phyloP scores from a whole-genome alignment of 1,284 basidiomycete species.

The Sparassis latifolia region DNA sequence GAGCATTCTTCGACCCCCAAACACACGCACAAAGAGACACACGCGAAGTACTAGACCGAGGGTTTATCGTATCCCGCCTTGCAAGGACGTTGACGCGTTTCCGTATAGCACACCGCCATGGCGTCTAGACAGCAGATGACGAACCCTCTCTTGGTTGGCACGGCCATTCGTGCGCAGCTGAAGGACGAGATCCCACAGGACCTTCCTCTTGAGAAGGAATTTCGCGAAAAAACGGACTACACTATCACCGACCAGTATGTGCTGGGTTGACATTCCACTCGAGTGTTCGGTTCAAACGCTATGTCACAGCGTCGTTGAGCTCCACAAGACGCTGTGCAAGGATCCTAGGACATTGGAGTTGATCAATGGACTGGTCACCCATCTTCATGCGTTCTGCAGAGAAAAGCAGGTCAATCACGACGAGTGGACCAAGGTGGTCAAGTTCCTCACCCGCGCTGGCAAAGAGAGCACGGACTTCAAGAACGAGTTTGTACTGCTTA shows the following conservation, averaged over 20 bases:
- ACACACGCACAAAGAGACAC: too few species aligned
- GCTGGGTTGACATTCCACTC: neutral
- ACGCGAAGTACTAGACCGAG: too few species aligned
- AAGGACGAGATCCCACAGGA: slow-evolving; percentile 29
- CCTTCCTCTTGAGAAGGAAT: slow-evolving; percentile 30
- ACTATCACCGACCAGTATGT: slow-evolving; percentile 29
- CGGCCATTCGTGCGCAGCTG: slow-evolving; percentile 31
- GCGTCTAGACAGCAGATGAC: slow-evolving; percentile 27
- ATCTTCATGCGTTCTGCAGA: slow-evolving; percentile 34
- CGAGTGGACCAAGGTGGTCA: slow-evolving; percentile 31
- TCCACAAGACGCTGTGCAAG: slow-evolving; percentile 27
- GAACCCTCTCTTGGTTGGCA: slow-evolving; percentile 31
- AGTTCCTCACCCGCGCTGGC: slow-evolving; percentile 30
- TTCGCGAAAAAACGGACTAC: slow-evolving; percentile 27
- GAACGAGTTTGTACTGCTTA: slow-evolving; percentile 38
- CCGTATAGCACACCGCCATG: slow-evolving; percentile 7
- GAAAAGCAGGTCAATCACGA: slow-evolving; percentile 31
- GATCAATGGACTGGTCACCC: slow-evolving; percentile 30
- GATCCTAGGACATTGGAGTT: slow-evolving; percentile 30
- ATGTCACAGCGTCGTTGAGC: slow-evolving; percentile 20
- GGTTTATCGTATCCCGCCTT: neutral
- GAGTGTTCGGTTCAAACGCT: neutral
- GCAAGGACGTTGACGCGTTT: neutral
- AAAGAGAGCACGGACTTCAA: slow-evolving; percentile 33
- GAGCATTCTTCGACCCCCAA: too few species aligned